Percentiles rank a stretch among this genome's conserved stretches.
Evolutionary conservation across 495 filamentous ascomycete species (phyloP).

Genomic region (Penicillium chermesinum): DNA sequence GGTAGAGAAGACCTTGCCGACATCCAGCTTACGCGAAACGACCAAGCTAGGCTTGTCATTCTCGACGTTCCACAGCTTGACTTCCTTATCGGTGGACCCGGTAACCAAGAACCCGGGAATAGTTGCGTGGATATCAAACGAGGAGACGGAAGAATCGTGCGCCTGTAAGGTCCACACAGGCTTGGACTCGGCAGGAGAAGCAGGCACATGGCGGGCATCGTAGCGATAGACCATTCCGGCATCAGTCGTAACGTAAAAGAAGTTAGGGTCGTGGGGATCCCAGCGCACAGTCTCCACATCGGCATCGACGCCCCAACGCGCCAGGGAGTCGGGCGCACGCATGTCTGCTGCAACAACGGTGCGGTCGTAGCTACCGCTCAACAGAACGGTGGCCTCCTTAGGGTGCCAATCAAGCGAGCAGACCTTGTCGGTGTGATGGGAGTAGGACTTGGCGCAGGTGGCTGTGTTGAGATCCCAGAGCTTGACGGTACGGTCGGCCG

Average conservation of each 20-base stretch:
- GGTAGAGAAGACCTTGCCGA: constrained; percentile 91
- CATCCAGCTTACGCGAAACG: constrained; percentile 81
- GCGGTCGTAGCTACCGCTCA: constrained; percentile 91
- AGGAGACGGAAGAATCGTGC: constrained; percentile 87
- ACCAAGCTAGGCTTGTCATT: constrained; percentile 76
- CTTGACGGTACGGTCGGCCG: constrained; percentile 94
- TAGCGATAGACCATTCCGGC: constrained; percentile 83
- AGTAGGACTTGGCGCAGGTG: constrained; percentile 92
- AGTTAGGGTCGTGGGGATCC: constrained; percentile 88
- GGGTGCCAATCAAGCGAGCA: constrained; percentile 93
- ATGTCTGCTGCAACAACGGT: constrained; percentile 90
- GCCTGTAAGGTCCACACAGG: constrained; percentile 92
- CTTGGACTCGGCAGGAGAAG: constrained; percentile 65
- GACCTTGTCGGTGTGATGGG: constrained; percentile 87
- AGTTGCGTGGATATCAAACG: constrained; percentile 85
- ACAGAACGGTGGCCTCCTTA: constrained; percentile 74
- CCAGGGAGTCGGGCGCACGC: constrained; percentile 77
- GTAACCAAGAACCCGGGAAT: constrained; percentile 92
- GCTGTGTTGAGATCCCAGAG: constrained; percentile 92
- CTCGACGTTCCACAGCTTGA: constrained; percentile 94
- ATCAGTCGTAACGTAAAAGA: constrained; percentile 93
- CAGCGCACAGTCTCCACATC: constrained; percentile 91
- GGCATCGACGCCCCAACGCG: constrained; percentile 85
- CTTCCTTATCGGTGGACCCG: constrained; percentile 84
- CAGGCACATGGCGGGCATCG: constrained; percentile 67